Evolutionary conservation across 371 early-diverging fungal species (phyloP), one percentile per base, ranked within the genome.

Genomic region (Blyttiomyces sp.): DNA sequence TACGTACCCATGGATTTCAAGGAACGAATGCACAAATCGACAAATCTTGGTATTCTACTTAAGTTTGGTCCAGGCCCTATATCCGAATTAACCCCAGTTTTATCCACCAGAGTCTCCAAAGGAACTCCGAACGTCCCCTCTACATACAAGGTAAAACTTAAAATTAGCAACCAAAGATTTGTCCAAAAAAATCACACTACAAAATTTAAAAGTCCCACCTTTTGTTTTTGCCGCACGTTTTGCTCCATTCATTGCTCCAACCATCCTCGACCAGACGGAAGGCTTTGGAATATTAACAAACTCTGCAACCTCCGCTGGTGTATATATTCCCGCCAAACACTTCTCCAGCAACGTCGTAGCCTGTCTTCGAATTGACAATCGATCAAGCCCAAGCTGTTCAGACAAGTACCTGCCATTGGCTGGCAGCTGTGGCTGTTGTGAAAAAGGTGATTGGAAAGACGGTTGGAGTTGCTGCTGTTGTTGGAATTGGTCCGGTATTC

Each of bases 61-160:
- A 53, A 56, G 2, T 85, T 85, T 16, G 90, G 89, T 0, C 88
- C 86, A 4, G 87, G 82, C 0, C 90, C 91, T n/a, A 93, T 68
- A 7, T 81, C 81, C 0, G 94, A 88, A 54, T 94, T 91, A 2
- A 88, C 84, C 0, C 94, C 92, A 61, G 86, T 84, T 56, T 85
- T 82, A 59, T 95, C 92, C 5, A 93, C 84, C 6, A 96, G 76
- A 1, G 81, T 63, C 55, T 95, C 95, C 39, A 97, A 70, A 4
- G 92, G 82, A 1, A 93, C 92, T n/a, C 95, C 95, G 78, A 97
- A 97, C 0, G 91, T 85, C 34, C 91, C 83, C 65, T 86, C 84
- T 69, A 73, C 79, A 63, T 13, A 51, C 19, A 13, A 51, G 23
- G 19, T 51, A 9, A 7, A 19, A 51, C 28, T 30, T 30, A 51